Conservation (phyloP, 2,329 filamentous ascomycete species). For the Monilinia aucupariae region DNA sequence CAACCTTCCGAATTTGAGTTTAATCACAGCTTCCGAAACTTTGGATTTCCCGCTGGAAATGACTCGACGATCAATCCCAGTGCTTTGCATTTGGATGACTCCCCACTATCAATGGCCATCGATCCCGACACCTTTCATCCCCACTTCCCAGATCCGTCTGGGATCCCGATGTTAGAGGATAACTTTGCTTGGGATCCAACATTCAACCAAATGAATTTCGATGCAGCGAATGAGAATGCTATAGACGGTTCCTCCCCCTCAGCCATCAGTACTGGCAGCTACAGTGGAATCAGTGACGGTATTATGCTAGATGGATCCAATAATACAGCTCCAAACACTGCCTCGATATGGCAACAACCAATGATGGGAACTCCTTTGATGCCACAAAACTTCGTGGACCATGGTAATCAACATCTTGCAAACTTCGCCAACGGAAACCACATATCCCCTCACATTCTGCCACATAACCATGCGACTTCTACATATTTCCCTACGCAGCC, state of each 20-base stretch:
- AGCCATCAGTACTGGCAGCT: constrained; percentile 89
- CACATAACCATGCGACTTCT: constrained; percentile 66
- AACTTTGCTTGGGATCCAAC: constrained; percentile 74
- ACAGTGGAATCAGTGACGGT: constrained; percentile 77
- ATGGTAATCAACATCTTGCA: constrained; percentile 67
- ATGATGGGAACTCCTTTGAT: constrained; percentile 65
- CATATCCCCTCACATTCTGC: constrained; percentile 56
- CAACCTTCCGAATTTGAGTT: constrained; percentile 68
- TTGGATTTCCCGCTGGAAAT: constrained; percentile 1
- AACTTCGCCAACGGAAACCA: constrained; percentile 68
- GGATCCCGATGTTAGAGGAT: constrained; percentile 62
- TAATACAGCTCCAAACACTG: constrained; percentile 50
- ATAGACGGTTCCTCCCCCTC: constrained; percentile 93
- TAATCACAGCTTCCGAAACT: constrained; percentile 44
- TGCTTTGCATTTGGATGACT: constrained; percentile 77
- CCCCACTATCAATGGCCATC: constrained; percentile 60
- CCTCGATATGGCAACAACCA: constrained; percentile 63
- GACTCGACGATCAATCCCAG: constrained; percentile 68
- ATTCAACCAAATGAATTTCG: constrained; percentile 69
- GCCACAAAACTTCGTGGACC: constrained; percentile 62
- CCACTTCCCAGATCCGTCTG: constrained; percentile 53
- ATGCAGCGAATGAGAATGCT: constrained; percentile 66
- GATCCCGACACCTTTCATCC: constrained; percentile 58
- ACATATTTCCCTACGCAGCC: constrained; percentile 75
- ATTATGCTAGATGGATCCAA: constrained; percentile 81